Evolutionary conservation across 129 eudicot genomes (phyloP), one percentile per base, ranked within the genome.

Genomic region (Pseudognaphalium luteoalbum): DNA sequence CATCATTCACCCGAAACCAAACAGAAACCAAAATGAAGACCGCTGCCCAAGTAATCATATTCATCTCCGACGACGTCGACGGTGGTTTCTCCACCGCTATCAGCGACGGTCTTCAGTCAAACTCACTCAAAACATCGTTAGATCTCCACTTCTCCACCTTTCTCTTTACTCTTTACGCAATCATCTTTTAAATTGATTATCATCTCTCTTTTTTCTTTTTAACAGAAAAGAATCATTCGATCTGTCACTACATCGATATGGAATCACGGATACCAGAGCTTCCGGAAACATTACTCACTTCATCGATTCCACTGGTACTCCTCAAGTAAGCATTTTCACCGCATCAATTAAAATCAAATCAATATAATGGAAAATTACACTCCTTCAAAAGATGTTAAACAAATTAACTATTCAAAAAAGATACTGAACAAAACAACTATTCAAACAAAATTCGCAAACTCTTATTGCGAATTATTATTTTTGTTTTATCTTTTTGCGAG

Each of bases 181-280:
- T 56, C 37, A 14, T 51, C 25, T 30, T 14, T 73, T 56, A 44
- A 2, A 37, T 30, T n/a, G 6, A 47, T 39, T 9, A 32, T 44
- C 22, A n/a, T 54, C 33, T 51, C 41, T 59, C 16, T 84, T 66
- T 61, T 2, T 6, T 78, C 22, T 8, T 19, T 66, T 9, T 59
- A 35, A 37, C 84, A 92, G 97, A 58, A 83, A 82, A 42, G 87
- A 92, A 58, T 80, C 88, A n/a, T 89, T 92, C 66, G 91, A 85
- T 70, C 82, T 89, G 29, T 50, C 97, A 5, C 71, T 92, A 52
- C 82, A 82, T 54, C 68, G 78, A 22, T 92, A 87, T 29, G 91
- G 96, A 73, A 84, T 92, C 71, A 85, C 61, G 68, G 89, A 87
- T 57, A 57, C 20, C 37, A 85, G 62, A 85, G 92, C 87, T 8